phyloP scores from a whole-genome alignment of 768 basidiomycete genomes.

The Pisolithus sp. region DNA sequence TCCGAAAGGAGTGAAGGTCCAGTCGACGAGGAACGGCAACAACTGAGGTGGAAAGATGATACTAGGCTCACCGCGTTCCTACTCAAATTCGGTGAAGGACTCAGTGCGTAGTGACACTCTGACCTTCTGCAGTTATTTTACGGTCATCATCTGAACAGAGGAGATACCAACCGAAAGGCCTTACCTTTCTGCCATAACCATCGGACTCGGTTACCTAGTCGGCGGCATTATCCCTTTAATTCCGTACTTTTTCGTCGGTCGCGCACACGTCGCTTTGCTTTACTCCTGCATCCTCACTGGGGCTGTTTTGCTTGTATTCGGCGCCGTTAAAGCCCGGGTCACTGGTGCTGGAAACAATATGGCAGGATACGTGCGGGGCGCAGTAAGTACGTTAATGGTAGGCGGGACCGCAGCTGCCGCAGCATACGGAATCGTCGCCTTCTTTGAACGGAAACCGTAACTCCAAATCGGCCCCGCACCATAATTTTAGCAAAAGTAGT shows the following conservation, averaged over 20 bases:
- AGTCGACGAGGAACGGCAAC: constrained; percentile 50
- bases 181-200: constrained; percentile 89
- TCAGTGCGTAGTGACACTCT: constrained; percentile 46
- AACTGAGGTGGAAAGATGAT: constrained; percentile 62
- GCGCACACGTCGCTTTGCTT: constrained; percentile 60
- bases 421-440: constrained; percentile 52
- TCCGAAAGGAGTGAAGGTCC: constrained; percentile 26
- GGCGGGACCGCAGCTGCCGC: constrained; percentile 86
- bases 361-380: constrained; percentile 79
- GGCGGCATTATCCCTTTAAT: constrained; percentile 91
- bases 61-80: constrained; percentile 91
- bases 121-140: not conserved
- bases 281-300: constrained; percentile 81
- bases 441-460: constrained; percentile 32
- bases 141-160: constrained; percentile 40
- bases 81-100: constrained; percentile 91
- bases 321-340: constrained; percentile 81
- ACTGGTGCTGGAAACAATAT: constrained; percentile 70
- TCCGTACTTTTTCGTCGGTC: constrained; percentile 84
- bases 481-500: no score
- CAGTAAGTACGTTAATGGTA: constrained; percentile 78
- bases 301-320: constrained; percentile 81
- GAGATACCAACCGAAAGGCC: constrained; percentile 81
- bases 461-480: no score
- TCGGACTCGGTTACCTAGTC: constrained; percentile 89